phyloP scores from a whole-genome alignment of 805 yeast species.

The Ogataea henricii region DNA sequence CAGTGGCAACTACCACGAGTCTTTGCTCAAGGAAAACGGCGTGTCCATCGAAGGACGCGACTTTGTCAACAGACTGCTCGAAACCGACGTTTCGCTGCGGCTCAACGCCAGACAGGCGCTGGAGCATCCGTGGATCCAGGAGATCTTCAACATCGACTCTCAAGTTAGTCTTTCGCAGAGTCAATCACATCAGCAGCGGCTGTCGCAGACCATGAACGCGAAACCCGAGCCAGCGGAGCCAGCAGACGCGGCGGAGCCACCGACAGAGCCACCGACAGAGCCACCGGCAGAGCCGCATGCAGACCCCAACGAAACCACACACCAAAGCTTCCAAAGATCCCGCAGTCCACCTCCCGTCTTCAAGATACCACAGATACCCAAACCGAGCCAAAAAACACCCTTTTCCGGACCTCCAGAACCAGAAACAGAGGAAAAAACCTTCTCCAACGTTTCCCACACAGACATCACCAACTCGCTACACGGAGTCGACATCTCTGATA shows the following conservation, averaged over 20 bases:
- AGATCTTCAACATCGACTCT: conserved; percentile 29
- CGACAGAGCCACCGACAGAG: not conserved
- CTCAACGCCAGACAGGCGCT: conserved; percentile 77
- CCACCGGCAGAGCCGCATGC: not conserved
- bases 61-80: conserved; percentile 69
- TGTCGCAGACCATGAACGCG: conserved; percentile 27
- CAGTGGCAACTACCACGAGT: conserved; percentile 77
- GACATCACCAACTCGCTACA: conserved; percentile 11
- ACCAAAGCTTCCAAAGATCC: not conserved
- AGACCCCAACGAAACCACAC: not conserved
- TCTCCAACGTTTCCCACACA: not conserved
- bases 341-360: conserved; percentile 13
- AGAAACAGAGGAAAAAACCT: conserved; percentile 1
- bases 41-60: conserved; percentile 70
- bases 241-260: not conserved
- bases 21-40: conserved; percentile 61
- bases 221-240: not conserved
- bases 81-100: conserved; percentile 73
- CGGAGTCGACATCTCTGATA: conserved; percentile 6
- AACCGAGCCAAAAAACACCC: conserved; percentile 25
- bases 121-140: conserved; percentile 76
- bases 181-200: conserved; percentile 61
- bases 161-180: conserved; percentile 68
- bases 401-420: conserved; percentile 10
- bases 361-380: conserved; percentile 28